Percentiles rank a stretch among this genome's conserved stretches.
Evolutionary conservation across 352 stramenopile genomes (phyloP).

Genomic region (Pythium dissimile): DNA sequence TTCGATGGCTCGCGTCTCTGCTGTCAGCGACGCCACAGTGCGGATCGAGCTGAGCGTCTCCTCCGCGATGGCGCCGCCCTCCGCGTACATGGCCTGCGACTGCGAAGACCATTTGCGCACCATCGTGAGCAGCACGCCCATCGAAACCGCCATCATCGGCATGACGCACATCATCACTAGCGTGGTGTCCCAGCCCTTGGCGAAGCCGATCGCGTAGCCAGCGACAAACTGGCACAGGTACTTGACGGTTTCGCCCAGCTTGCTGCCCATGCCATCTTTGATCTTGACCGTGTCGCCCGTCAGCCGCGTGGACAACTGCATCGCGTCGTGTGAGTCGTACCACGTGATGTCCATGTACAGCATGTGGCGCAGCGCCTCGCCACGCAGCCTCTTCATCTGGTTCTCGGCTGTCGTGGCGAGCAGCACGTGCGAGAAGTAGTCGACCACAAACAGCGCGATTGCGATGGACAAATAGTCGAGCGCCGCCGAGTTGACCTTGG

Average conservation of each 20-base stretch:
- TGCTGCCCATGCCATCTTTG: constrained; percentile 23
- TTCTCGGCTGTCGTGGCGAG: constrained; percentile 19
- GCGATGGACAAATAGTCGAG: constrained; percentile 21
- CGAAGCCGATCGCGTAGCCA: constrained; percentile 29
- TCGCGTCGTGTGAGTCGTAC: constrained; percentile 21
- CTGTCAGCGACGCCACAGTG: constrained; percentile 26
- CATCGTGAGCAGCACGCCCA: constrained; percentile 18
- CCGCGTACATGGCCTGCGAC: constrained; percentile 18
- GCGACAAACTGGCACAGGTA: constrained; percentile 25
- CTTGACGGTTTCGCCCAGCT: constrained; percentile 24
- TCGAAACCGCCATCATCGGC: constrained; percentile 20
- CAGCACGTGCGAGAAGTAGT: constrained; percentile 15
- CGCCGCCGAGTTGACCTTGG: constrained; percentile 12
- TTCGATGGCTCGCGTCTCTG: constrained; percentile 18
- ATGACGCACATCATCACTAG: constrained; percentile 28
- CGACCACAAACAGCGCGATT: constrained; percentile 13
- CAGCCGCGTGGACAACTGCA: constrained; percentile 15
- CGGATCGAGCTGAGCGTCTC: constrained; percentile 29
- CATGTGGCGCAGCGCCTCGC: constrained; percentile 19
- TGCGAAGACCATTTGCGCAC: constrained; percentile 5
- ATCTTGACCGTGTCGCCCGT: constrained; percentile 4
- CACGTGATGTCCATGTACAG: constrained; percentile 29
- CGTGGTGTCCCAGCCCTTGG: constrained; percentile 25
- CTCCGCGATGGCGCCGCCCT: constrained; percentile 27
- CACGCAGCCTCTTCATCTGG: constrained; percentile 23